A percentile compares a stretch with the other conserved stretches of the same genome.
Evolutionary conservation across 2,329 filamentous ascomycete genomes (phyloP).

Genomic region (Aspergillus melleus): DNA sequence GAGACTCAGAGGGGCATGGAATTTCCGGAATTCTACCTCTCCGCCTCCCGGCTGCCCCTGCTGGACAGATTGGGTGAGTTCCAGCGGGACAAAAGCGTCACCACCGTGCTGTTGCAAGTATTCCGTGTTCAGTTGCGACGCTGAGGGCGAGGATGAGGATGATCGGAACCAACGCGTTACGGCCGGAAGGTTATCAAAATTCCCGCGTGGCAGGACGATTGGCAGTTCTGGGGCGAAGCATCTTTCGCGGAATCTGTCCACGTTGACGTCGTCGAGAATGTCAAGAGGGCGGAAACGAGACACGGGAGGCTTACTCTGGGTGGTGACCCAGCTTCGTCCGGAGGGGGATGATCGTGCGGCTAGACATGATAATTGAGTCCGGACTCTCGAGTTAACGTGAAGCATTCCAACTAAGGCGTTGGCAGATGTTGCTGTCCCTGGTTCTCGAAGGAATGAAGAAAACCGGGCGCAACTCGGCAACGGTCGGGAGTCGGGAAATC

Average conservation of each 20-base stretch:
- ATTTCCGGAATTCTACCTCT: conserved; percentile 43
- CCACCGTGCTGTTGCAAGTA: conserved; percentile 49
- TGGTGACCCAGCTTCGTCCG: not conserved
- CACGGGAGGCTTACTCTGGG: conserved; percentile 1
- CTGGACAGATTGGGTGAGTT: conserved; percentile 47
- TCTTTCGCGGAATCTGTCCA: conserved; percentile 53
- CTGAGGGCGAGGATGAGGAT: conserved; percentile 37
- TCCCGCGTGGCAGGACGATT: conserved; percentile 48
- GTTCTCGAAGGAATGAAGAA: too few relatives aligned
- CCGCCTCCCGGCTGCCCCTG: not conserved
- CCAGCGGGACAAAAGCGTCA: conserved; percentile 57
- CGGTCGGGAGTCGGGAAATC: not conserved
- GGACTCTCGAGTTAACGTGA: conserved; percentile 15
- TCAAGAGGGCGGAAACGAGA: conserved; percentile 4
- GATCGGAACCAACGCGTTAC: conserved; percentile 60
- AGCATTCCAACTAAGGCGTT: conserved; percentile 20
- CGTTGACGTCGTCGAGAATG: conserved; percentile 31
- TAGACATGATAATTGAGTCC: conserved; percentile 3
- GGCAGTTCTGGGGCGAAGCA: conserved; percentile 58
- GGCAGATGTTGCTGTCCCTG: not conserved
- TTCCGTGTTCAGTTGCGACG: conserved; percentile 36
- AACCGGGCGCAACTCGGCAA: not conserved
- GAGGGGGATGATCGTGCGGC: not conserved
- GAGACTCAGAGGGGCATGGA: conserved; percentile 57
- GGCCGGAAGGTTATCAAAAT: conserved; percentile 53